Conservation (phyloP, 768 basidiomycete species). For the Serendipita sp. region DNA sequence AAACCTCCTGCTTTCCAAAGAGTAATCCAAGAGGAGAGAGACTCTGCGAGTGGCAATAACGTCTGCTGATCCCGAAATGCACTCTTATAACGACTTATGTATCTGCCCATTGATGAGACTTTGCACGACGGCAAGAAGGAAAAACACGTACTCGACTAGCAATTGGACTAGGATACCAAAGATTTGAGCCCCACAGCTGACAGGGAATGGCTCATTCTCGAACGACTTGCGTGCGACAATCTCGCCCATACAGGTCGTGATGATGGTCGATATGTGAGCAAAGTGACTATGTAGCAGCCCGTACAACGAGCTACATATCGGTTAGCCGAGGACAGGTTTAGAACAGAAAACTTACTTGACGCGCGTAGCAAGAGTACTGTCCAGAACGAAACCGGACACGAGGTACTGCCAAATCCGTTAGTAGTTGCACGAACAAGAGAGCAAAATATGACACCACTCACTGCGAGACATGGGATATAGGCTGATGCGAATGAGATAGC, state of each 20-base stretch:
- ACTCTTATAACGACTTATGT: slow-evolving; percentile 43
- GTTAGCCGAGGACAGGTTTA: background rate
- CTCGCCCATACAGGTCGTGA: slow-evolving; percentile 27
- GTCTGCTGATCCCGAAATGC: slow-evolving; percentile 31
- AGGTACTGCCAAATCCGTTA: slow-evolving; percentile 28
- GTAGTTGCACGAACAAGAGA: background rate
- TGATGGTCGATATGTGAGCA: slow-evolving; percentile 24
- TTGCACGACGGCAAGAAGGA: background rate
- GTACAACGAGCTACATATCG: slow-evolving; percentile 28
- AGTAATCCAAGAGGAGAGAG: slow-evolving; percentile 31
- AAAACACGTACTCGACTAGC: slow-evolving; percentile 33
- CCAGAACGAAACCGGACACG: slow-evolving; percentile 42
- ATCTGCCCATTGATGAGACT: slow-evolving; percentile 22
- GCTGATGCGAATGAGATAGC: slow-evolving; percentile 45
- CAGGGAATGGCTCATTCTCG: slow-evolving; percentile 17
- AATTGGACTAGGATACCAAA: slow-evolving; percentile 32
- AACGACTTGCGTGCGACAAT: slow-evolving; percentile 22
- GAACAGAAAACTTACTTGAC: slow-evolving; percentile 30
- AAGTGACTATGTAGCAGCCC: slow-evolving; percentile 31
- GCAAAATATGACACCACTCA: slow-evolving; percentile 18
- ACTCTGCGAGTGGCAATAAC: slow-evolving; percentile 26
- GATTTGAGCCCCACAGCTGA: slow-evolving; percentile 26
- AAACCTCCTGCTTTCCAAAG: slow-evolving; percentile 30
- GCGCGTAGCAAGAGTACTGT: slow-evolving; percentile 34
- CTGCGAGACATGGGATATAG: slow-evolving; percentile 37